Evolutionary conservation across 2,329 filamentous ascomycete species (phyloP).

Genomic region (Microdochium trichocladiopsis): DNA sequence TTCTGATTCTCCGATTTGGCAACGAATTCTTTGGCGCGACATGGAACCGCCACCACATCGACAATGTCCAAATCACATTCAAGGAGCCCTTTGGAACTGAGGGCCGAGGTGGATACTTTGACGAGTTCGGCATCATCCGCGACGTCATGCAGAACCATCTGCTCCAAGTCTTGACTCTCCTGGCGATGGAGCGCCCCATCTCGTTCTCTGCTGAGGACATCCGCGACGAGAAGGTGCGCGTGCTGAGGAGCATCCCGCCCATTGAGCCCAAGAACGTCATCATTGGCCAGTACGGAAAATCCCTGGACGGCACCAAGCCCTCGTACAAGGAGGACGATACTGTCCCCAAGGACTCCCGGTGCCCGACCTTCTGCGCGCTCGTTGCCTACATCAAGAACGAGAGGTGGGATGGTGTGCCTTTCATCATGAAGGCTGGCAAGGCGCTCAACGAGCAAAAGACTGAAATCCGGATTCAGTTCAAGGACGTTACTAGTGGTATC

Average conservation of each 20-base stretch:
- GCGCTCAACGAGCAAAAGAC: conserved; percentile 99
- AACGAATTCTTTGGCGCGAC: conserved; percentile 98
- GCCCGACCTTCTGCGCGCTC: conserved; percentile 95
- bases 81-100: conserved; percentile 99
- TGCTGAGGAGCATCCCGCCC: conserved; percentile 83
- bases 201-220: conserved; percentile 98
- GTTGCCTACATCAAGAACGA: conserved; percentile 99
- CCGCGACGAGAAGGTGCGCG: conserved; percentile 96
- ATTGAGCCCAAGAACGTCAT: conserved; percentile 99
- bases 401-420: conserved; percentile 97
- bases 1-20: conserved; percentile 93
- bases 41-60: conserved; percentile 99
- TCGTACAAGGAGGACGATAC: conserved; percentile 99
- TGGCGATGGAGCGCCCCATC: conserved; percentile 97
- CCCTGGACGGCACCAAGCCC: conserved; percentile 91
- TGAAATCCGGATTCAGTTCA: conserved; percentile 98
- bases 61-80: conserved; percentile 98
- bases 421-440: conserved; percentile 99
- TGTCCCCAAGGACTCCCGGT: conserved; percentile 92
- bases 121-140: conserved; percentile 98
- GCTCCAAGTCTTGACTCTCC: conserved; percentile 88
- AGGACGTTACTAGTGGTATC: conserved; percentile 97
- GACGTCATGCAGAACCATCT: conserved; percentile 99
- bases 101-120: conserved; percentile 96
- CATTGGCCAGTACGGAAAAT: conserved; percentile 97